phyloP scores from a whole-genome alignment of 2,329 filamentous ascomycete species.

The Purpureocillium lavendulum region DNA sequence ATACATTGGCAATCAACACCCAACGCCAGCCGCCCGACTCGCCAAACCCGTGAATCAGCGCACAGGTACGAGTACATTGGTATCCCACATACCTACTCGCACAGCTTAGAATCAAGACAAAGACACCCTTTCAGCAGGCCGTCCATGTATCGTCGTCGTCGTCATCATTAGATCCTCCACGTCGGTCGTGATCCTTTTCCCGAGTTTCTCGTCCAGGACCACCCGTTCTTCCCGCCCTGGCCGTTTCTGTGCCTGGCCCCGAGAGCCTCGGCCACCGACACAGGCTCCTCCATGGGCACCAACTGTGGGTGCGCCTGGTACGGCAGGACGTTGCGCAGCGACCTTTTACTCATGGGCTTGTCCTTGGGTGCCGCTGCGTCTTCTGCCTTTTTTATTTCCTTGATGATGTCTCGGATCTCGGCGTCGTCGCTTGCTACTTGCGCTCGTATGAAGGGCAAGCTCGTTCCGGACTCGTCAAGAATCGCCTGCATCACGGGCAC shows the following conservation, averaged over 20 bases:
- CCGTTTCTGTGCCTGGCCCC: conserved; percentile 9
- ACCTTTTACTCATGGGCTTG: conserved; percentile 14
- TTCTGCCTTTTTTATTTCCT: conserved; percentile 38
- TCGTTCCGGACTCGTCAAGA: conserved; percentile 34
- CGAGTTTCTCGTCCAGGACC: conserved; percentile 14
- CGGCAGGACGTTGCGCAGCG: conserved; percentile 23
- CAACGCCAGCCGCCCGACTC: too few species aligned
- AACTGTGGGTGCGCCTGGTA: conserved; percentile 25
- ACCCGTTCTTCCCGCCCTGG: conserved; percentile 15
- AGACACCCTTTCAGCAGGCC: too few species aligned
- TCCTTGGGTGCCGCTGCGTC: conserved; percentile 13
- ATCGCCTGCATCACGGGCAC: conserved; percentile 73
- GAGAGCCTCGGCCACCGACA: conserved; percentile 26
- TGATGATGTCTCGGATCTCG: conserved; percentile 67
- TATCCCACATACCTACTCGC: too few species aligned
- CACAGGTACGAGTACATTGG: too few species aligned
- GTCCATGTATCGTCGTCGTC: too few species aligned
- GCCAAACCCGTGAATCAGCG: too few species aligned
- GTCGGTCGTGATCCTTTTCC: conserved; percentile 15
- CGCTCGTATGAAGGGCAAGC: conserved; percentile 64
- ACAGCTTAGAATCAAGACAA: too few species aligned
- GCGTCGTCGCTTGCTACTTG: conserved; percentile 71
- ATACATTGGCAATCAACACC: too few species aligned
- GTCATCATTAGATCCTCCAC: conserved; percentile 14
- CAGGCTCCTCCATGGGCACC: conserved; percentile 24